Conservation (phyloP, 2,329 filamentous ascomycete species). For the Corynespora cassiicola region DNA sequence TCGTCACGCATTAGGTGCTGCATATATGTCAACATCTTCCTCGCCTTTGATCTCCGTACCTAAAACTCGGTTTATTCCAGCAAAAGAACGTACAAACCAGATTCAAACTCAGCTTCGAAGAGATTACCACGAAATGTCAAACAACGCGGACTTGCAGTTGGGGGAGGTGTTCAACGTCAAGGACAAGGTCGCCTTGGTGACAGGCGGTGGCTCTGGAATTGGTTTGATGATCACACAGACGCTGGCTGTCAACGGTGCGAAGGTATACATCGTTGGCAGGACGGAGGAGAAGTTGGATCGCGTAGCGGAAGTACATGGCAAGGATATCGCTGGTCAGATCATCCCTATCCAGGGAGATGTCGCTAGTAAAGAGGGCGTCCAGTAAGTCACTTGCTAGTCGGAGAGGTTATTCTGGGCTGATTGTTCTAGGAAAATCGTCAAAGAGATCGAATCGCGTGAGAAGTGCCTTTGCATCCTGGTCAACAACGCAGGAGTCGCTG, state of each 20-base stretch:
- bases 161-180: slow-evolving; percentile 46
- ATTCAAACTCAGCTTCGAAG: slow-evolving; percentile 18
- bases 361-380: slow-evolving; percentile 51
- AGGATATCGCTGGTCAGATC: slow-evolving; percentile 54
- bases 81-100: slow-evolving; percentile 17
- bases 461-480: slow-evolving; percentile 54
- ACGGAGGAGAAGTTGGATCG: slow-evolving; percentile 56
- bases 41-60: slow-evolving; percentile 7
- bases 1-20: slow-evolving; percentile 13
- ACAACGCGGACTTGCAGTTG: slow-evolving; percentile 42
- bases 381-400: slow-evolving; percentile 21
- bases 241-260: slow-evolving; percentile 54
- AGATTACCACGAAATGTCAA: slow-evolving; percentile 36
- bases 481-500: slow-evolving; percentile 56
- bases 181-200: slow-evolving; percentile 49
- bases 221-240: slow-evolving; percentile 56
- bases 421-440: slow-evolving; percentile 42
- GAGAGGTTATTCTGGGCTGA: slow-evolving; percentile 9
- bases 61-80: slow-evolving; percentile 10
- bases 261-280: slow-evolving; percentile 57
- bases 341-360: slow-evolving; percentile 55
- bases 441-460: slow-evolving; percentile 53
- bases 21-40: slow-evolving; percentile 20
- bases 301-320: slow-evolving; percentile 52
- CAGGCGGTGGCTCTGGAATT: slow-evolving; percentile 55